Evolutionary conservation across 2,329 filamentous ascomycete species (phyloP), one percentile per base, ranked within the genome.

Genomic region (Pseudocercospora macadamiae): DNA sequence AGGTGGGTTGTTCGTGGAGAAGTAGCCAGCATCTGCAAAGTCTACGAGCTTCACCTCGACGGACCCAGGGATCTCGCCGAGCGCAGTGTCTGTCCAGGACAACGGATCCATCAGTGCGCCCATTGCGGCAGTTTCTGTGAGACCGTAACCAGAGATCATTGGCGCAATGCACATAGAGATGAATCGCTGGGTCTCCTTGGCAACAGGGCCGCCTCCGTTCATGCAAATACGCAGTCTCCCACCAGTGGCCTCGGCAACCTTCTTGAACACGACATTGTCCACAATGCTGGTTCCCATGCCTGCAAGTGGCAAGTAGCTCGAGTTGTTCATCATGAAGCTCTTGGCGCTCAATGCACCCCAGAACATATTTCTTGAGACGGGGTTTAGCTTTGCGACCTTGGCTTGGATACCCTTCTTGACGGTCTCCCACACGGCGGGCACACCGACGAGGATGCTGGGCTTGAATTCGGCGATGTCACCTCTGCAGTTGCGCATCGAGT

Each of bases 371-470:
- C 82, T 87, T 59, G 88, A 83, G 39, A 97, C 58, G n/a, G 83
- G 75, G 69, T 87, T 87, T 62, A 89, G 84, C 58, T 83, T 79
- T 71, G 90, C 88, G 60, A 97, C 87, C 76, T 92, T 91, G 68
- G 80, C 78, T 64, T 93, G 80, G 69, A 99, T 90, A 55, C 95
- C 95, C 82, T 99, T 99, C 81, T 92, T 93, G 70, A 99, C 89
- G 1, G 91, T 93, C 78, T 99, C 95, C 93, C 93, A 99, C 28
- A 99, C 89, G 59, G 96, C 93, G 1, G 95, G 95, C 2, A 99
- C 95, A 74, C 95, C 95, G 36, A 97, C 89, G 73, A 99, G 84
- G 72, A 97, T 84, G 1, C 92, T 96, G 1, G 95, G 95, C 68
- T 84, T 85, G 73, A 97, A 89, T 71, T 97, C 93, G 61, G 90